phyloP scores from a whole-genome alignment of 352 stramenopile genomes.

The Globisporangium spiculum region DNA sequence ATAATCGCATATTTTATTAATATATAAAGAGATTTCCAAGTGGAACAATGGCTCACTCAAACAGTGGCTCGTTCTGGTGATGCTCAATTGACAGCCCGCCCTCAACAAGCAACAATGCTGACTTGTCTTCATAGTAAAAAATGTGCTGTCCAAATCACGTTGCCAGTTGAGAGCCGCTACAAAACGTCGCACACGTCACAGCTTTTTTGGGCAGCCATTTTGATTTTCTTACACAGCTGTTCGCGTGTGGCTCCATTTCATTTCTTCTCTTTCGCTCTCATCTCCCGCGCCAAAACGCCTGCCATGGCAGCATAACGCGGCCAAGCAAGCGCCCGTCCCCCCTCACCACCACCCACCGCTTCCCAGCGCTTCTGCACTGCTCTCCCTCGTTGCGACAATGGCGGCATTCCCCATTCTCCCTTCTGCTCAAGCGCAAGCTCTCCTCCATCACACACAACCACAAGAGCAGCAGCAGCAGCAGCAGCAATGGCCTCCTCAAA shows the following conservation, averaged over 20 bases:
- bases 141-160: not conserved
- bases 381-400: not conserved
- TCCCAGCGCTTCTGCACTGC: not conserved
- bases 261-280: slow-evolving; percentile 1
- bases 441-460: not conserved
- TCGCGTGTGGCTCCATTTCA: not conserved
- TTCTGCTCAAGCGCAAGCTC: not conserved
- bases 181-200: slow-evolving; percentile 2
- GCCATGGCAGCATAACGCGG: not conserved
- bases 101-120: not conserved
- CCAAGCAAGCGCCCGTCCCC: not conserved
- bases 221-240: not conserved
- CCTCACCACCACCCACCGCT: not conserved
- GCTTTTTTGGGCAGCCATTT: not conserved
- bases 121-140: not conserved
- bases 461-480: not conserved
- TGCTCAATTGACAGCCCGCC: not conserved
- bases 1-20: not conserved
- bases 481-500: slow-evolving; percentile 6
- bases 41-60: not conserved
- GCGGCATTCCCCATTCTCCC: not conserved
- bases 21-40: not conserved
- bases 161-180: not conserved
- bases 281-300: not conserved
- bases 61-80: not conserved